Percentiles rank a stretch among this genome's conserved stretches.
These are phyloP conservation scores for Solanum acaule DNA, from an alignment of 257 asterid species.

Conservation along the genomic window DNA sequence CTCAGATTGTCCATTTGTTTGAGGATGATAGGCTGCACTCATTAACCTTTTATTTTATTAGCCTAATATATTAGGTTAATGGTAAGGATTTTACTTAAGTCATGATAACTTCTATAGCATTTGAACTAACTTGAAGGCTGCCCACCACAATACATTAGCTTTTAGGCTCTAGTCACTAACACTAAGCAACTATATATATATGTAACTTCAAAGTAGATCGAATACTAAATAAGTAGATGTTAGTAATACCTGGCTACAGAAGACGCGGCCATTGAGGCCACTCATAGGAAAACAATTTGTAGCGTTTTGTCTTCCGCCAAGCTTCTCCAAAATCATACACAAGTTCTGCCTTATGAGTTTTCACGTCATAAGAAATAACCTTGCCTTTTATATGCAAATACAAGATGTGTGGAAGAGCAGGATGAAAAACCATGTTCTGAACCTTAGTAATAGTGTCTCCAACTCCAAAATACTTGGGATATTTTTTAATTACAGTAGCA, in stretches of 20 bases:
- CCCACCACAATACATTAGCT: too few species aligned
- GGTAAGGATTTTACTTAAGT: too few species aligned
- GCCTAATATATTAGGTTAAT: too few species aligned
- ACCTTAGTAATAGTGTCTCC: neutral
- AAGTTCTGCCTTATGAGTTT: neutral
- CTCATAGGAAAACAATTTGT: neutral
- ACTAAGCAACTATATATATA: too few species aligned
- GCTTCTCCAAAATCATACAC: neutral
- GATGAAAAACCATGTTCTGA: neutral
- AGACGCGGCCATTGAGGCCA: neutral
- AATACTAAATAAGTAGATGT: neutral
- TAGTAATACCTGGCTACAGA: neutral
- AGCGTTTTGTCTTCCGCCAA: neutral
- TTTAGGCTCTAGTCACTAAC: too few species aligned
- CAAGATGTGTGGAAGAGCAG: neutral
- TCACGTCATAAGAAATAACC: neutral
- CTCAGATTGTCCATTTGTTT: too few species aligned
- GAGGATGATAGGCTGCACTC: too few species aligned
- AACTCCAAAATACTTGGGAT: neutral
- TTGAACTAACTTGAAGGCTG: too few species aligned
- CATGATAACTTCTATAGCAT: too few species aligned
- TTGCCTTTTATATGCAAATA: neutral
- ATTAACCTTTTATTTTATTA: too few species aligned
- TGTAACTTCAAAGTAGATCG: neutral
- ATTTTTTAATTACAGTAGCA: neutral